Percentiles rank a stretch among this genome's conserved stretches.
Conservation (phyloP, 1,139 yeast species). For the Protomyces gravidus region DNA sequence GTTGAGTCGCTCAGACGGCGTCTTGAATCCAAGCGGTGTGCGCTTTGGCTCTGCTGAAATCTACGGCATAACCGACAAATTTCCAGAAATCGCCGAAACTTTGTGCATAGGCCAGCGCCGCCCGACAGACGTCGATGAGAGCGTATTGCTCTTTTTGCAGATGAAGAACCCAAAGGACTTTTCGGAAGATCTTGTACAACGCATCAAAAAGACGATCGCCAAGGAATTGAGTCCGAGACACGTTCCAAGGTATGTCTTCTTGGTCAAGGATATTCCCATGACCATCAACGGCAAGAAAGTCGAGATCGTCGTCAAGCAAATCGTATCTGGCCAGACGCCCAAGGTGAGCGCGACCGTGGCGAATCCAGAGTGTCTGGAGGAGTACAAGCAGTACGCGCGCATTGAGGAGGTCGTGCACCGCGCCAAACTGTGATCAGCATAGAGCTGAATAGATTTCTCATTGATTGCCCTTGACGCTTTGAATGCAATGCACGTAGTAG, state of each 20-base stretch:
- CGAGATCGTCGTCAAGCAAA: conserved; percentile 34
- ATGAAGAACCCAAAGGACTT: conserved; percentile 25
- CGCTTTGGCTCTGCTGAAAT: conserved; percentile 36
- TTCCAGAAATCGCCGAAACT: conserved; percentile 34
- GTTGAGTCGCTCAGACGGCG: conserved; percentile 36
- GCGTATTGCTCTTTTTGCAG: conserved; percentile 34
- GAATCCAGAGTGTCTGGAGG: conserved; percentile 34
- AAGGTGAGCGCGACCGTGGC: conserved; percentile 35
- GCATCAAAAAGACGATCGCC: conserved; percentile 31
- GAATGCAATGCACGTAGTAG: conserved; percentile 11
- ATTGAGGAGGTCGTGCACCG: conserved; percentile 9
- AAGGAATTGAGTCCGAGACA: conserved; percentile 34
- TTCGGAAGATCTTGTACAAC: conserved; percentile 28
- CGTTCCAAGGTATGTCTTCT: conserved; percentile 34
- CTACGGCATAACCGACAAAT: conserved; percentile 34
- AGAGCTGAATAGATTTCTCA: neutral
- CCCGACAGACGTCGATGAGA: conserved; percentile 33
- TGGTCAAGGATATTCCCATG: conserved; percentile 34
- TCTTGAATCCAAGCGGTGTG: conserved; percentile 35
- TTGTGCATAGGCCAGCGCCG: conserved; percentile 35
- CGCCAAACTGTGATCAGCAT: conserved; percentile 5
- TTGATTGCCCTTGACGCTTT: conserved; percentile 13
- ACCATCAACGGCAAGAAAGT: conserved; percentile 36
- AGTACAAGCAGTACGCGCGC: conserved; percentile 33
- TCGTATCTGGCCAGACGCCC: conserved; percentile 32